Base-by-base conservation (phyloP, 2,329 filamentous ascomycete genomes). In the Fusarium sp. region DNA sequence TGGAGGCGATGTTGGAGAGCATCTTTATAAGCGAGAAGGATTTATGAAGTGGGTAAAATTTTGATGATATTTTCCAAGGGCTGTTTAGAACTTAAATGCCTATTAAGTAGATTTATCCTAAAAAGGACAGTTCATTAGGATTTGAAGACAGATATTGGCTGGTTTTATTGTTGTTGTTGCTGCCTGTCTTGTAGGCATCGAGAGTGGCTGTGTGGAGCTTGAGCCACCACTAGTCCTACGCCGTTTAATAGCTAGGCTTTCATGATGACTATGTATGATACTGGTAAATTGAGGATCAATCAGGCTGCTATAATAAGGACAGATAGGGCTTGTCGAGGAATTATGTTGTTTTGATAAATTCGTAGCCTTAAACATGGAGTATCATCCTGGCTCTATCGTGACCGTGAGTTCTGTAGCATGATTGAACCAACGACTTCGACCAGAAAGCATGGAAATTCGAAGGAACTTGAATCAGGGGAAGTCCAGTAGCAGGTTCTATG, bases 1-100 rank as follows among this genome's bases (percentile, higher is more conserved):
- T 74, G 44, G 71, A 64, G 40, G 67, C 59, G 50, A 75, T 58
- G 43, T 50, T 68, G 39, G 72, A 72, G 9, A 74, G 38, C 73
- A 75, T 75, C 34, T 28, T 63, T 28, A 26, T 63, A 42, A 59
- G 44, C 52, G 10, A 18, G 2, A 5, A 28, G 40, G 28, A 17
- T n/a, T 31, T n/a, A 22, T 17, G 9, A n/a, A 31, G 34, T 17
- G 45, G 8, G 7, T 18, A 26, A 10, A 40, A 15, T 13, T 26
- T 31, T 26, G 20, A 24, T 33, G 39, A 17, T 44, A 14, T 8
- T 28, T 6, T 10, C 9, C 1, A n/a, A 13, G 13, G 22, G 4
- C 20, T 13, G 10, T 22, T 8, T 7, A 22, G 2, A 34, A 20
- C 13, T n/a, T 4, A 10, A 28, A 2, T 48, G 36, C 53, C 40